phyloP scores from a whole-genome alignment of 2,329 filamentous ascomycete genomes.

The Zarea fungicola region DNA sequence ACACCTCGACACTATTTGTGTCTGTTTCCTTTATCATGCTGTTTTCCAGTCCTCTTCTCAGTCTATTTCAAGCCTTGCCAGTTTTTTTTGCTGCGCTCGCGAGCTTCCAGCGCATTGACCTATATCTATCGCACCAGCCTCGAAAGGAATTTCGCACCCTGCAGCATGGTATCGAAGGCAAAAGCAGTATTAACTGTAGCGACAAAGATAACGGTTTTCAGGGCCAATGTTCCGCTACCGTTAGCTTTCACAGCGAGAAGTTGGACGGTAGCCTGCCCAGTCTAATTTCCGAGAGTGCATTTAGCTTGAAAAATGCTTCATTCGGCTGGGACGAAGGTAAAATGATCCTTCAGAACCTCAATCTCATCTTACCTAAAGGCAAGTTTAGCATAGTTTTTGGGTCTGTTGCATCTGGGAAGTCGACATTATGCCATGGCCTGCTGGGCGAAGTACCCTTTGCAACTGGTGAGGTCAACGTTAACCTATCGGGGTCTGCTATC shows the following conservation, averaged over 20 bases:
- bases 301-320: constrained; percentile 13
- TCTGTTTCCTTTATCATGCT: constrained; percentile 25
- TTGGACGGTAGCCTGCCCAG: no score
- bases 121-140: constrained; percentile 26
- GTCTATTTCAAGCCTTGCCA: constrained; percentile 23
- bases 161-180: no score
- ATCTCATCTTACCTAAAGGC: constrained; percentile 25
- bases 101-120: constrained; percentile 24
- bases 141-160: constrained; percentile 18
- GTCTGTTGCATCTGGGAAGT: constrained; percentile 28
- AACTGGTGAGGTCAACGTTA: constrained; percentile 17
- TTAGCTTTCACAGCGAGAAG: not conserved
- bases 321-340: constrained; percentile 30
- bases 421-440: constrained; percentile 34
- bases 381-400: constrained; percentile 30
- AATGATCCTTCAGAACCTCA: constrained; percentile 24
- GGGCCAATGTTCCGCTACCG: no score
- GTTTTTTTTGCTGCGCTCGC: constrained; percentile 19
- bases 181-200: not conserved
- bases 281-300: not conserved
- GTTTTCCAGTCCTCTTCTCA: constrained; percentile 21
- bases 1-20: constrained; percentile 25
- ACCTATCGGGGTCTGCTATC: constrained; percentile 17
- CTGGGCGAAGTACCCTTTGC: constrained; percentile 23
- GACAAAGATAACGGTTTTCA: not conserved